Conservation (phyloP, 2,329 filamentous ascomycete genomes). For the Gyromitra esculenta region DNA sequence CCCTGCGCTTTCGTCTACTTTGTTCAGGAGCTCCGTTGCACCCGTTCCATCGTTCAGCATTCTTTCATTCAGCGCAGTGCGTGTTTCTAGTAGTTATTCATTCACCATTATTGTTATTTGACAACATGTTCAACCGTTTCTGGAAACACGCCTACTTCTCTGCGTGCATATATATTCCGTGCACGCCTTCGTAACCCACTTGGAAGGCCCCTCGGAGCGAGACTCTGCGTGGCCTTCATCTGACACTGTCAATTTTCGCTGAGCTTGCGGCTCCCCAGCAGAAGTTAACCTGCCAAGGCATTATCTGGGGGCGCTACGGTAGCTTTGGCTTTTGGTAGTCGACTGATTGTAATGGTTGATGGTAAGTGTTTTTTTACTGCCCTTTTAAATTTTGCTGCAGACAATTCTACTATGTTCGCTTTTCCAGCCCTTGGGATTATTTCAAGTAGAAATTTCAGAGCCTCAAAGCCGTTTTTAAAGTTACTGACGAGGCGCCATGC, state of each 20-base stretch:
- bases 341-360: not conserved
- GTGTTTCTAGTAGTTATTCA: not conserved
- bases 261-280: not conserved
- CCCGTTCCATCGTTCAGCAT: not conserved
- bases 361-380: not conserved
- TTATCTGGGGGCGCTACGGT: not conserved
- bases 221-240: not conserved
- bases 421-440: not conserved
- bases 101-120: not conserved
- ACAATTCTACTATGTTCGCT: not conserved
- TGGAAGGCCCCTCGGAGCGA: not conserved
- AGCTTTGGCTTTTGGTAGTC: not conserved
- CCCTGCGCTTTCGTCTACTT: not conserved
- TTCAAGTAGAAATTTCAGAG: not conserved
- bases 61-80: not conserved
- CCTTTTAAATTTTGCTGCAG: not conserved
- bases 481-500: not conserved
- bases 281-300: not conserved
- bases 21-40: not conserved
- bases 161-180: not conserved
- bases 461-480: not conserved
- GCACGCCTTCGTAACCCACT: not conserved
- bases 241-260: not conserved
- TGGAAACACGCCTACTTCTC: conserved; percentile 10
- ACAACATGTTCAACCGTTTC: not conserved